Base-by-base conservation (phyloP, 177 flowering plant genomes). In the Vitis hybrid region DNA sequence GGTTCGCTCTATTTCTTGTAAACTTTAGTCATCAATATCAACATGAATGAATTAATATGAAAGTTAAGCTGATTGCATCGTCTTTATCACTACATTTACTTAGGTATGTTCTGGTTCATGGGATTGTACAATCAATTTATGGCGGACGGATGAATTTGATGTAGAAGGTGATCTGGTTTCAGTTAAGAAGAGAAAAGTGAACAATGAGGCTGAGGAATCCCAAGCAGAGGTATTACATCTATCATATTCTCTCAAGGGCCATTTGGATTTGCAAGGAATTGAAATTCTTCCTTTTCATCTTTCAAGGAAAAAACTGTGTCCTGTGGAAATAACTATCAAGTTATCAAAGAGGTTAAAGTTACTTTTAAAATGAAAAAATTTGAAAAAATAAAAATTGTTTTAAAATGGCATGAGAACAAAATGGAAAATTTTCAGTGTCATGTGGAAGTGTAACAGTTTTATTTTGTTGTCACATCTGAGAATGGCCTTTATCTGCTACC, bases 41-140 rank as follows among this genome's bases (percentile, higher is more conserved):
- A 13, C 1, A 12, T 56, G 48, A 6, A 32, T 2, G 54, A 18
- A 65, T 13, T 10, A 21, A 21, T 3, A 2, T 30, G 18, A 59
- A 48, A 45, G 23, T 13, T 52, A n/a, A 62, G 56, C 48, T 62
- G 23, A 9, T 11, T n/a, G 19, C 52, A 15, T 65, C 8, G 26
- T 67, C 18, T 61, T 21, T 59, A 48, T 64, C 48, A 30, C 64
- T 58, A 21, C 23, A 71, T 75, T 23, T 30, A 63, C 56, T 50
- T 67, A 94, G 98, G 79, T 93, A 17, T 95, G 98, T 72, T 95
- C 98, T 15, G 97, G 99, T 63, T 93, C 96, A 17, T 89, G 98
- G 99, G 98, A 93, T 75, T 84, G 82, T 69, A 80, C 89, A 26
- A 89, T 95, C 72, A 91, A 86, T 74, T 74, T 93, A 70, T 93